These are phyloP conservation scores for Fraxinus nigra DNA, from an alignment of 305 asterid species.

Conservation along the genomic window DNA sequence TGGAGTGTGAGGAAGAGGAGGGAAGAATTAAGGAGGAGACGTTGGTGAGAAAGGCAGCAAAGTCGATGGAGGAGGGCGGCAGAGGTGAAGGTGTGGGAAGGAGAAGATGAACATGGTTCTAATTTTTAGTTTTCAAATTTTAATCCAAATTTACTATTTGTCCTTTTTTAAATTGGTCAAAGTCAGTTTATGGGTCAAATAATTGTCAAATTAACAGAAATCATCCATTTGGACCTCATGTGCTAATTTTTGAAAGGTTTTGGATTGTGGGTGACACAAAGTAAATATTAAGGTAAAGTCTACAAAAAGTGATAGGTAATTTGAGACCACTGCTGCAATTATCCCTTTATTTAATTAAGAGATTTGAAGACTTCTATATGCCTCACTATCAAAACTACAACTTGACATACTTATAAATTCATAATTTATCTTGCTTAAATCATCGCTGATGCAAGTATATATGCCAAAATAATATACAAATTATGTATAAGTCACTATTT, in stretches of 20 bases:
- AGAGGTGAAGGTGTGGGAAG: no score
- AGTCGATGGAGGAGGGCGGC: no score
- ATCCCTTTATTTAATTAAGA: background rate
- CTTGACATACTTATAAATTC: background rate
- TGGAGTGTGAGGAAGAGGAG: slow-evolving; percentile 25
- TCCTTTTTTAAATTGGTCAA: background rate
- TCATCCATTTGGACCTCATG: background rate
- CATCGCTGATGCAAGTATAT: background rate
- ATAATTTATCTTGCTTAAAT: background rate
- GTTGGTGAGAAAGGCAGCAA: no score
- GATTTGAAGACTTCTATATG: background rate
- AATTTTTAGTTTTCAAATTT: background rate
- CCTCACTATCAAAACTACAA: background rate
- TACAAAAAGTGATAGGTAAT: no score
- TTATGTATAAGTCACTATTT: background rate
- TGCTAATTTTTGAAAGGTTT: background rate
- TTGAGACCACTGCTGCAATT: no score
- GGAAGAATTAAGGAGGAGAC: no score
- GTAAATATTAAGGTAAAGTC: no score
- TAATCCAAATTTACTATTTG: no score
- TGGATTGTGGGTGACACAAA: no score
- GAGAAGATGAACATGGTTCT: background rate
- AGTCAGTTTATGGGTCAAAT: background rate
- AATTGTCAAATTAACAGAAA: no score
- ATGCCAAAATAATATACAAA: background rate